These are phyloP conservation scores for Sphaerosporella brunnea DNA, from an alignment of 495 filamentous ascomycete genomes.

Conservation along the genomic window DNA sequence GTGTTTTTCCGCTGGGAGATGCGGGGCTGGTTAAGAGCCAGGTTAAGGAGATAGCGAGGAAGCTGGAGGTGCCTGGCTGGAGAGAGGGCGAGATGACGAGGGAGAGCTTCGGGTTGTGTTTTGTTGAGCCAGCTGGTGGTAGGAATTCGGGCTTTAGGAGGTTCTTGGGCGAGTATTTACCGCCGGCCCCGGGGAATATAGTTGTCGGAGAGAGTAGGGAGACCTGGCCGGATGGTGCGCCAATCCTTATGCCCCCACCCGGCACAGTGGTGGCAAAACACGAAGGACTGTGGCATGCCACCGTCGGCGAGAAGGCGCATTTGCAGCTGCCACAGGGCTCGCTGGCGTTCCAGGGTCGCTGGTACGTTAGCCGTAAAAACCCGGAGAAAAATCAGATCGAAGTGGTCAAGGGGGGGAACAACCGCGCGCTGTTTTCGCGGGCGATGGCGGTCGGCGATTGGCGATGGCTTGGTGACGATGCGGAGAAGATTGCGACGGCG, in stretches of 20 bases:
- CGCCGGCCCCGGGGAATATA: conserved; percentile 18
- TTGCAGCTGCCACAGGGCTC: conserved; percentile 21
- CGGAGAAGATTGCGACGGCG: conserved; percentile 12
- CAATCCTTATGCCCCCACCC: not conserved
- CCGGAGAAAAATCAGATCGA: conserved; percentile 17
- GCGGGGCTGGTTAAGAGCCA: conserved; percentile 14
- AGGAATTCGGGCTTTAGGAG: conserved; percentile 19
- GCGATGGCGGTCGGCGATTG: conserved; percentile 21
- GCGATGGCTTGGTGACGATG: conserved; percentile 22
- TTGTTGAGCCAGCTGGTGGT: conserved; percentile 18
- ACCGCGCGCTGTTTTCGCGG: conserved; percentile 19
- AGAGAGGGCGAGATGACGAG: conserved; percentile 9
- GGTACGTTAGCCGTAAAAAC: conserved; percentile 23
- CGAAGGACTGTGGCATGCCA: conserved; percentile 23
- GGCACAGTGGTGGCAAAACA: conserved; percentile 17
- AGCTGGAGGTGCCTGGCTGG: conserved; percentile 20
- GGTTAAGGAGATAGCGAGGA: conserved; percentile 17
- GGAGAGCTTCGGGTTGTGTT: conserved; percentile 25
- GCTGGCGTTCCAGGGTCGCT: conserved; percentile 13
- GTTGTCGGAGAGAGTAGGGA: conserved; percentile 9
- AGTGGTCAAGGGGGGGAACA: conserved; percentile 21
- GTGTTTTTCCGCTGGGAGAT: conserved; percentile 22
- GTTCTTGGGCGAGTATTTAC: conserved; percentile 21
- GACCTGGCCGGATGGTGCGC: not conserved
- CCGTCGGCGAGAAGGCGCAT: conserved; percentile 21